Base-by-base conservation (phyloP, 2,329 filamentous ascomycete species). In the Calonectria hawksworthii region DNA sequence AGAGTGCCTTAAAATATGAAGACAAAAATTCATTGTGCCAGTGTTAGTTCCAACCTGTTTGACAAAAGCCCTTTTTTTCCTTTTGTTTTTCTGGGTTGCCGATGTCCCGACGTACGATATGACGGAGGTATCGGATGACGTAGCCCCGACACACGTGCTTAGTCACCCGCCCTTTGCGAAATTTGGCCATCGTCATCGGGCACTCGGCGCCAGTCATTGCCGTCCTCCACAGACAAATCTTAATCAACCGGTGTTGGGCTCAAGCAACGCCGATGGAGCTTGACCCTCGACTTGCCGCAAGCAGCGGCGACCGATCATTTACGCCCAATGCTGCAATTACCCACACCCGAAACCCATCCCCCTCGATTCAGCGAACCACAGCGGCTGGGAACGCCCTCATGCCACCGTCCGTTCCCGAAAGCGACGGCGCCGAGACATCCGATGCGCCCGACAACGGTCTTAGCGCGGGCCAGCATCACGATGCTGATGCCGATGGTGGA, bases 261-360 rank as follows among this genome's bases (percentile, higher is more conserved):
- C 61, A 59, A 78, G 66, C 72, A 75, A 54, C 68, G 74, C 75
- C 78, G 68, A 84, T 84, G 83, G 83, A 84, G 72, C 77, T 85
- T 34, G 83, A 84, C 76, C 82, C 83, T 70, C 82, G 82, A 72
- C 79, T 83, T 54, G 75, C 76, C 75, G 74, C 78, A 63, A 75
- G 76, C 61, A 73, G 74, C 64, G 80, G 78, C 71, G 82, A 81
- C 47, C 75, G 75, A 74, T 70, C 74, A 61, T 64, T 78, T 66
- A 65, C 69, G 28, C 65, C 65, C 61, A 79, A 68, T 44, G 52
- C 64, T 23, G 23, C 70, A 63, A 56, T 26, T 18, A 44, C 56
- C 28, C 67, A 64, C 67, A 76, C 75, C 16, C 74, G 76, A 36
- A 76, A 71, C 63, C 73, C 76, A 21, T 76, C 80, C 23, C 76